Conservation (phyloP, 768 basidiomycete genomes). For the Mycena leptocephala region DNA sequence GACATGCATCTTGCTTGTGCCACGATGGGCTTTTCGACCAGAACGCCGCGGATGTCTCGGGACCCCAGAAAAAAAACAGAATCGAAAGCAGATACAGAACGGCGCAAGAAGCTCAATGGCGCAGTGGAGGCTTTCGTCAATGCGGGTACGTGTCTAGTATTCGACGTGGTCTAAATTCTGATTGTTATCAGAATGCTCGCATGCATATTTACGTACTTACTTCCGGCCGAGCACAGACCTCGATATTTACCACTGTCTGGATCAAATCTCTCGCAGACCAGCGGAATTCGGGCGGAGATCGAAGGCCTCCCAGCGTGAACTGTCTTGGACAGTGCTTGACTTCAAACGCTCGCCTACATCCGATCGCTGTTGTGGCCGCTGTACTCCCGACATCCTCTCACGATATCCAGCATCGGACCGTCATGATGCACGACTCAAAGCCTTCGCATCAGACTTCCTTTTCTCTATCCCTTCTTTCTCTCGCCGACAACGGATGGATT, state of each 20-base stretch:
- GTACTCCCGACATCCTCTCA: constrained; percentile 20
- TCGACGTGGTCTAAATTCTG: not conserved
- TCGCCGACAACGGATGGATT: constrained; percentile 8
- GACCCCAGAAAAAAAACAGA: not conserved
- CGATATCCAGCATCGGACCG: constrained; percentile 11
- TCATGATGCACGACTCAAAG: constrained; percentile 16
- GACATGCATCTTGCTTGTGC: constrained; percentile 3
- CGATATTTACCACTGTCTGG: not conserved
- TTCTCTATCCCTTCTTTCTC: constrained; percentile 11
- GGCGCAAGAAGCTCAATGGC: not conserved
- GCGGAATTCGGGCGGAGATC: constrained; percentile 3
- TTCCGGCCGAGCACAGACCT: not conserved
- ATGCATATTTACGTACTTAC: not conserved
- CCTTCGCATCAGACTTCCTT: constrained; percentile 15
- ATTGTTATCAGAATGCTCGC: not conserved
- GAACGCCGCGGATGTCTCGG: not conserved
- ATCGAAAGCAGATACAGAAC: not conserved
- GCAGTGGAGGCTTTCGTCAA: not conserved
- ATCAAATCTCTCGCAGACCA: not conserved
- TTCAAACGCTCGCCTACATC: constrained; percentile 18
- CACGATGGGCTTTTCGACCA: not conserved
- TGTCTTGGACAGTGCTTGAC: constrained; percentile 22
- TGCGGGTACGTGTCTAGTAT: not conserved
- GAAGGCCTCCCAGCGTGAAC: constrained; percentile 8
- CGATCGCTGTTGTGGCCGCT: constrained; percentile 8